Evolutionary conservation across 352 stramenopile genomes (phyloP).

Genomic region (Elongisporangium senticosum): DNA sequence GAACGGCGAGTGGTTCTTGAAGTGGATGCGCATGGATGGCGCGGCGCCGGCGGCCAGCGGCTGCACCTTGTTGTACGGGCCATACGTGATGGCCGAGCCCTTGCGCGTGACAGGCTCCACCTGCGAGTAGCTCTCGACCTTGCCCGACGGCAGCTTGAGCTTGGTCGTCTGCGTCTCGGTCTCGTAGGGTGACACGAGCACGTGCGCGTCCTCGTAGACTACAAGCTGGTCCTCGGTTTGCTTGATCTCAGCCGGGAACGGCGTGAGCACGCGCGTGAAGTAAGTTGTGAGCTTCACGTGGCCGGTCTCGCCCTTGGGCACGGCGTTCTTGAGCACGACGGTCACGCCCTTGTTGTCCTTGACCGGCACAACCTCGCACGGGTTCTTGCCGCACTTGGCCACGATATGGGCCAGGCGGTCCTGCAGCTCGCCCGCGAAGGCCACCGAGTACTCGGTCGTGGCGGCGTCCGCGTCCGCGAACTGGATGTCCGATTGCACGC

Average conservation of each 20-base stretch:
- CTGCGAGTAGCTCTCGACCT: conserved; percentile 65
- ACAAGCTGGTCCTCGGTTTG: conserved; percentile 86
- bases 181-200: conserved; percentile 66
- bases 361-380: conserved; percentile 56
- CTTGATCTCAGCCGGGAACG: conserved; percentile 69
- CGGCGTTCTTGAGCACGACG: conserved; percentile 59
- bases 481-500: conserved; percentile 62
- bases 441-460: conserved; percentile 58
- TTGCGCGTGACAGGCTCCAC: conserved; percentile 58
- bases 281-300: conserved; percentile 73
- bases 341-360: conserved; percentile 15
- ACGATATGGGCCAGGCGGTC: conserved; percentile 49
- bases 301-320: conserved; percentile 40
- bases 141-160: conserved; percentile 72
- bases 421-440: conserved; percentile 49
- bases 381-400: conserved; percentile 68
- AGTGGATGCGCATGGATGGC: conserved; percentile 62
- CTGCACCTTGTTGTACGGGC: conserved; percentile 64
- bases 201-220: conserved; percentile 58
- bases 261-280: conserved; percentile 75
- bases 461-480: conserved; percentile 57
- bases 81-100: conserved; percentile 71
- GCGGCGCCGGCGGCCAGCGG: conserved; percentile 26
- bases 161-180: conserved; percentile 82
- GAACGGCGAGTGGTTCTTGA: conserved; percentile 85